phyloP scores from a whole-genome alignment of 495 filamentous ascomycete species.

The Hypoxylon trugodes region DNA sequence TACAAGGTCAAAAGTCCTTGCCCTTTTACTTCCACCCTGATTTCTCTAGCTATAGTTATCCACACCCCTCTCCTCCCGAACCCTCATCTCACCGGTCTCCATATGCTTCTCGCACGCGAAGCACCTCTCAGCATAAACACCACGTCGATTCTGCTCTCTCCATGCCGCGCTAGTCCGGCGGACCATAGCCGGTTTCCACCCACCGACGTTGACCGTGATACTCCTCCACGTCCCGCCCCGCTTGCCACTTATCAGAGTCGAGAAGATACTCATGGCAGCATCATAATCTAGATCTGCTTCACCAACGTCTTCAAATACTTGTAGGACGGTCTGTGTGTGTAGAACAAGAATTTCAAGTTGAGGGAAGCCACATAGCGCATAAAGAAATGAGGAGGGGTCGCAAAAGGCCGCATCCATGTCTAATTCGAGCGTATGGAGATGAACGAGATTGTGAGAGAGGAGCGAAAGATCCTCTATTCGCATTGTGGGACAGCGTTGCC shows the following conservation, averaged over 20 bases:
- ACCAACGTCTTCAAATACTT: neutral
- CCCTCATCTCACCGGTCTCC: neutral
- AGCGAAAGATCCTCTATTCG: conserved; percentile 13
- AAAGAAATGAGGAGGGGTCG: conserved; percentile 24
- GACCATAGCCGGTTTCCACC: conserved; percentile 43
- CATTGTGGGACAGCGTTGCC: conserved; percentile 38
- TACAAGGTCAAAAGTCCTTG: neutral
- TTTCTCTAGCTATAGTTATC: neutral
- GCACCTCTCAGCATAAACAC: conserved; percentile 44
- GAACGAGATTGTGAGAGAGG: conserved; percentile 23
- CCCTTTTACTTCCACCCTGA: neutral
- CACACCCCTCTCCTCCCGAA: conserved; percentile 26
- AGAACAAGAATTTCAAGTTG: conserved; percentile 33
- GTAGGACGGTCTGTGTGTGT: conserved; percentile 43
- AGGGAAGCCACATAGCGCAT: conserved; percentile 26
- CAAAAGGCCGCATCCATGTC: conserved; percentile 36
- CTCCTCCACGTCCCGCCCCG: conserved; percentile 20
- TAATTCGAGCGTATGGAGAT: conserved; percentile 35
- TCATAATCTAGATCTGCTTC: conserved; percentile 12
- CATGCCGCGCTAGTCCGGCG: conserved; percentile 38
- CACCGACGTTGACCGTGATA: conserved; percentile 43
- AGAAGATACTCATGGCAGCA: conserved; percentile 6
- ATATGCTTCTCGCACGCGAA: conserved; percentile 29
- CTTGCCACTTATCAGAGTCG: conserved; percentile 16
- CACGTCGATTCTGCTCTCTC: conserved; percentile 25